Evolutionary conservation across 805 yeast genomes (phyloP).

Genomic region (Metschnikowia koreensis): DNA sequence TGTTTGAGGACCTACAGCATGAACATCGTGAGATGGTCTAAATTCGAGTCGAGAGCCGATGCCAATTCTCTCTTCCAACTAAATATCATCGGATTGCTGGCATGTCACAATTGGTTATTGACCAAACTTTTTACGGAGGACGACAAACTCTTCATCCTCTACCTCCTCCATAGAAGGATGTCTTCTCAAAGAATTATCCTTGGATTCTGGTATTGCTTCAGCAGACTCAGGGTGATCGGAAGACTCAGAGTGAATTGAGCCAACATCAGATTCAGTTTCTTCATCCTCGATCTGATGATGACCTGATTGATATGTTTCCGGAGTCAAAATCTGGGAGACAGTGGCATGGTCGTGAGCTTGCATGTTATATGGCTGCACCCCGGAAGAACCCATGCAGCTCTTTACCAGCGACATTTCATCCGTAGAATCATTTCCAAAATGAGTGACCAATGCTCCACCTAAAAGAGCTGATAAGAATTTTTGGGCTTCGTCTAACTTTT

Average conservation of each 20-base stretch:
- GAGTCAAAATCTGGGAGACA: not conserved
- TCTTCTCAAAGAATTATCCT: slow-evolving; percentile 10
- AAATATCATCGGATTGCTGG: too few relatives aligned
- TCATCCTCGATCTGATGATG: too few relatives aligned
- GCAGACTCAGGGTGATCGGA: slow-evolving; percentile 5
- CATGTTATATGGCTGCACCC: too few relatives aligned
- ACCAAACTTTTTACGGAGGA: slow-evolving; percentile 33
- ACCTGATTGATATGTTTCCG: not conserved
- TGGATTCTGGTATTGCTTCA: slow-evolving; percentile 1
- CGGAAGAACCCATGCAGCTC: not conserved
- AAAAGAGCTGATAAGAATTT: slow-evolving; percentile 15
- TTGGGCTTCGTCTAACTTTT: slow-evolving; percentile 2
- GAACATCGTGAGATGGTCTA: too few relatives aligned
- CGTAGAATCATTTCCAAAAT: not conserved
- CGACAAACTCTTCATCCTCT: slow-evolving; percentile 37
- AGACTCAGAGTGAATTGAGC: slow-evolving; percentile 13
- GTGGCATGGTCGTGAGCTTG: not conserved
- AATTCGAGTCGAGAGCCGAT: too few relatives aligned
- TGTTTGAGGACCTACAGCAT: too few relatives aligned
- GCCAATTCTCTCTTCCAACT: too few relatives aligned
- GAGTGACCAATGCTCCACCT: slow-evolving; percentile 1
- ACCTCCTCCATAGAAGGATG: slow-evolving; percentile 28
- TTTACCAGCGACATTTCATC: not conserved
- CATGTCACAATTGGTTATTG: not conserved
- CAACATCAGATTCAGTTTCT: not conserved